Evolutionary conservation across 768 basidiomycete genomes (phyloP).

Genomic region (Candolleomyces eurysporus): DNA sequence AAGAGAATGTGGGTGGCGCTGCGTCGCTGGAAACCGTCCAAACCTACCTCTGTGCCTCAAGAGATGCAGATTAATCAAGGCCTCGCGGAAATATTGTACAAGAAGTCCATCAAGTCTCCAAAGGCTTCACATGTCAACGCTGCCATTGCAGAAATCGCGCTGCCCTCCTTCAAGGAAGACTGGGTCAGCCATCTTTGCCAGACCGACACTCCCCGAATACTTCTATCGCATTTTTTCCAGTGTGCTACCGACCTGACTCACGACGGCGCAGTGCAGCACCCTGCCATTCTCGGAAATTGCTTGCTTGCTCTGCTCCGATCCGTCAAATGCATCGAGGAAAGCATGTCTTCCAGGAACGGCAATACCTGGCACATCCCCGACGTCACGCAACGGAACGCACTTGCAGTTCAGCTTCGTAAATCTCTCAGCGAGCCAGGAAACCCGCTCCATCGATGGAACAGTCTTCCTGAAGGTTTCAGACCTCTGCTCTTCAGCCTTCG

Average conservation of each 20-base stretch:
- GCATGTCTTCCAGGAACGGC: not conserved
- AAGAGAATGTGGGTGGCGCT: not conserved
- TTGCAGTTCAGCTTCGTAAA: not conserved
- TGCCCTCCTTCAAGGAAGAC: not conserved
- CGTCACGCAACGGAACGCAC: too few species aligned
- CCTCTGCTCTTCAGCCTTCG: not conserved
- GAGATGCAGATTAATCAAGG: not conserved
- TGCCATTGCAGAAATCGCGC: constrained; percentile 4
- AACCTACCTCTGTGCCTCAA: not conserved
- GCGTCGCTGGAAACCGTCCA: not conserved
- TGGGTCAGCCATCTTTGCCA: not conserved
- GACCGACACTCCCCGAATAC: not conserved
- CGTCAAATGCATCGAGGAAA: too few species aligned
- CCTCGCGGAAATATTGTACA: constrained; percentile 2
- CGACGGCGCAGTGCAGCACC: not conserved
- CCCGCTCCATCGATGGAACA: not conserved
- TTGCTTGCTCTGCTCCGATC: not conserved
- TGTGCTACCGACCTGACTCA: not conserved
- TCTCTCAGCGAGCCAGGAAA: not conserved
- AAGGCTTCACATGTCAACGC: constrained; percentile 4
- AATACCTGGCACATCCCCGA: not conserved
- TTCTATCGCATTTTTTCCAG: not conserved
- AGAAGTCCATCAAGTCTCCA: not conserved
- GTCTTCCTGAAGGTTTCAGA: not conserved
- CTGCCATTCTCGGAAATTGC: not conserved